Evolutionary conservation across 345 rosid species (phyloP), one percentile per base, ranked within the genome.

Genomic region (Hibiscus tridactylites): DNA sequence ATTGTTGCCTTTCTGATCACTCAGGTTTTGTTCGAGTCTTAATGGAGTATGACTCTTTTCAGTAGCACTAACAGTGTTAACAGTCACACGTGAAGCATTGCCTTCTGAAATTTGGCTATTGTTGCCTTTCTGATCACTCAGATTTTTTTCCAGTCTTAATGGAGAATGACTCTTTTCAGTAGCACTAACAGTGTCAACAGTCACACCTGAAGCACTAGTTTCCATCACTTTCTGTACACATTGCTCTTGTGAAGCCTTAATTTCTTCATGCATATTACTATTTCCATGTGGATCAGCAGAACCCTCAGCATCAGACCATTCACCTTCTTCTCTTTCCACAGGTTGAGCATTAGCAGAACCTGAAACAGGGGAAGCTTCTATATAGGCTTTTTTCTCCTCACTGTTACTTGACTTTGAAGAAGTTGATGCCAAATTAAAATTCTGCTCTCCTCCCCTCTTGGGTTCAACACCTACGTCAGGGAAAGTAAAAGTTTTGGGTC

Each of bases 301-400:
- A 62, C 80, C 86, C 81, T 90, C 99, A 3, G 81, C 79, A 72
- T 92, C 98, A 49, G 84, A 88, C 97, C 88, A 92, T 79, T 95
- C 99, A 72, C 99, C 98, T 87, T 95, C 99, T 87, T 95, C 99
- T 82, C 92, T 90, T 76, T 92, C 99, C 44, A 78, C 62, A n/a
- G 73, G 79, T 61, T 73, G 77, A 31, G 66, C 75, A 79, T 77
- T 82, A 67, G 77, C 70, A 72, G 67, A 77, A 73, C 73, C 79
- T 31, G 77, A 76, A 82, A 77, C 77, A 17, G 65, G 12, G 6
- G 75, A 71, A 15, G 82, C 73, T 33, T 75, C 75, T 64, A 71
- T 77, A 50, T 81, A 71, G 65, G 71, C 80, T 64, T 80, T 85
- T 42, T 74, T 65, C 64, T 82, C 83, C 61, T 82, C 83, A 17